Conservation (phyloP, 371 early-diverging fungal species). For the Synchytrium microbalum region DNA sequence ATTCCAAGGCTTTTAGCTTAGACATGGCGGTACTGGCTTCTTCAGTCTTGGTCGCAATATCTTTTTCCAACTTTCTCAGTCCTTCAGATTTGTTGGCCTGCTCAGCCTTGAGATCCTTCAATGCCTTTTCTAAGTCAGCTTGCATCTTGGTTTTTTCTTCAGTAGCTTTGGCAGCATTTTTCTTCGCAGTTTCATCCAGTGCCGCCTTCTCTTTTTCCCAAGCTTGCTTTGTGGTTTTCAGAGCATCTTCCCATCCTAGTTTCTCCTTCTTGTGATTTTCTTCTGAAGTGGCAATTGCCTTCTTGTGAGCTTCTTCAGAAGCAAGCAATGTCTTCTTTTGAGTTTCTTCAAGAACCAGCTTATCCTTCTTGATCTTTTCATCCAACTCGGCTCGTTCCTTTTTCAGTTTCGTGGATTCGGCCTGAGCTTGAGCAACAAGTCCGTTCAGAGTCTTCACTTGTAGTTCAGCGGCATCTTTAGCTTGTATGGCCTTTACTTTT, state of each 20-base stretch:
- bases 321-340: slow-evolving; percentile 17
- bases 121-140: slow-evolving; percentile 21
- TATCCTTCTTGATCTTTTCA: slow-evolving; percentile 5
- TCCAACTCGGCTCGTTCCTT: slow-evolving; percentile 3
- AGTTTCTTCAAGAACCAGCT: slow-evolving; percentile 8
- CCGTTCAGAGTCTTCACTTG: not conserved
- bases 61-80: slow-evolving; percentile 20
- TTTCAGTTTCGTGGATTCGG: not conserved
- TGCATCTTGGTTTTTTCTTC: slow-evolving; percentile 19
- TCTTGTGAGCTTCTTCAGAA: slow-evolving; percentile 10
- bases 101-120: slow-evolving; percentile 16
- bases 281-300: slow-evolving; percentile 15
- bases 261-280: slow-evolving; percentile 14
- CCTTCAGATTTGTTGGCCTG: slow-evolving; percentile 16
- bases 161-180: slow-evolving; percentile 3
- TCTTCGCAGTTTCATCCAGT: slow-evolving; percentile 8
- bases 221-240: slow-evolving; percentile 4
- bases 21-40: slow-evolving; percentile 14
- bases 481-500: not conserved
- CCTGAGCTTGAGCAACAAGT: not conserved
- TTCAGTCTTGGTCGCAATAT: slow-evolving; percentile 14
- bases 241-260: slow-evolving; percentile 6
- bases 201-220: slow-evolving; percentile 1
- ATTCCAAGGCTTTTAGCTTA: slow-evolving; percentile 20
- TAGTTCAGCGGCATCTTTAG: not conserved